phyloP scores from a whole-genome alignment of 2,329 filamentous ascomycete genomes.

The Botrytis pseudocinerea region DNA sequence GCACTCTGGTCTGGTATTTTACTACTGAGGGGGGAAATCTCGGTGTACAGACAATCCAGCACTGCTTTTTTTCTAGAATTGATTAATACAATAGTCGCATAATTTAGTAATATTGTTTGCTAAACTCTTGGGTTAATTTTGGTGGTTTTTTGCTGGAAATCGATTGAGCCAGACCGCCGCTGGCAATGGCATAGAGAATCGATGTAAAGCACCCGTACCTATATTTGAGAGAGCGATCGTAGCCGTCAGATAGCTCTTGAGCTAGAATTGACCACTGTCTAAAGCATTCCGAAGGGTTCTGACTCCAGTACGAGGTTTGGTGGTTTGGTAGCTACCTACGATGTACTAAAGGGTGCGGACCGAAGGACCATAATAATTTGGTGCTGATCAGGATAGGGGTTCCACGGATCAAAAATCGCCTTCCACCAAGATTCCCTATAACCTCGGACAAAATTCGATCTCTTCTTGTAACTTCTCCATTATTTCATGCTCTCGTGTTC shows the following conservation, averaged over 20 bases:
- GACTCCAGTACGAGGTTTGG: not conserved
- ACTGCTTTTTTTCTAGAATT: not conserved
- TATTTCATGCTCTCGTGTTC: conserved; percentile 17
- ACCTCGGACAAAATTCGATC: conserved; percentile 3
- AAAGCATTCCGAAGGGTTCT: not conserved
- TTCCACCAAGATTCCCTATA: conserved; percentile 8
- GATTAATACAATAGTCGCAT: conserved; percentile 1
- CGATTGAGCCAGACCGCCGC: not conserved
- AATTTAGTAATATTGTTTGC: not conserved
- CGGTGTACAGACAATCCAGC: not conserved
- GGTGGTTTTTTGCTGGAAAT: not conserved
- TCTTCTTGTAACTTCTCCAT: conserved; percentile 3
- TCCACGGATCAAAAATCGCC: conserved; percentile 7
- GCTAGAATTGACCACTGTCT: not conserved
- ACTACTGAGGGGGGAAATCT: not conserved
- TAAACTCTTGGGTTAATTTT: not conserved
- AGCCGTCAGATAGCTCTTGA: not conserved
- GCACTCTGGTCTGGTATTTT: not conserved
- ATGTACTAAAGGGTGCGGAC: not conserved
- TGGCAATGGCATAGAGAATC: not conserved
- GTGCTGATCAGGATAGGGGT: conserved; percentile 4
- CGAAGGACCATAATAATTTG: not conserved
- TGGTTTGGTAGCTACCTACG: too few relatives aligned
- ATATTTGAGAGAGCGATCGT: not conserved
- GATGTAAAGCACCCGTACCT: not conserved